Evolutionary conservation across 805 yeast genomes (phyloP).

Genomic region (Yamadazyma takamatsuzukensis): DNA sequence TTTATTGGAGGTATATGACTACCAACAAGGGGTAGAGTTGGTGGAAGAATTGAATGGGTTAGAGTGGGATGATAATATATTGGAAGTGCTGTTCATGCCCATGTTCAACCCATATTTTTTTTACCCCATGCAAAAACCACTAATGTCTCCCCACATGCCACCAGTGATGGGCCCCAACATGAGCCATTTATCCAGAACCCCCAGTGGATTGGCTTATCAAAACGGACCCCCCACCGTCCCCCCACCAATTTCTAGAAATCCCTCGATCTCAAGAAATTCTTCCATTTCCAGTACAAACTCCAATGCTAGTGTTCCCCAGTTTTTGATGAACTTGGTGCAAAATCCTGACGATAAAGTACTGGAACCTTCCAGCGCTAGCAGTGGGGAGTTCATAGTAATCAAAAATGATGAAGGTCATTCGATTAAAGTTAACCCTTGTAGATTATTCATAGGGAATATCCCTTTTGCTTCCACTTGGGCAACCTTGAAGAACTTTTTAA

Average conservation of each 20-base stretch:
- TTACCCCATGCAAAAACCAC: too few relatives aligned
- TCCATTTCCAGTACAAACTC: constrained; percentile 1
- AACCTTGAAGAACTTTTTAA: constrained; percentile 26
- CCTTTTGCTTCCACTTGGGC: constrained; percentile 45
- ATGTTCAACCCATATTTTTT: constrained; percentile 1
- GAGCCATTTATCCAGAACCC: too few relatives aligned
- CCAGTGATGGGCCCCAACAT: background rate
- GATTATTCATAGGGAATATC: constrained; percentile 55
- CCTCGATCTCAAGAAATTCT: background rate
- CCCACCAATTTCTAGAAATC: too few relatives aligned
- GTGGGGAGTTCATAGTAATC: constrained; percentile 14
- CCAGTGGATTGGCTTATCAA: too few relatives aligned
- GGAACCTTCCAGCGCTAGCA: too few relatives aligned
- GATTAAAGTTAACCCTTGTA: constrained; percentile 37
- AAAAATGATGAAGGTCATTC: constrained; percentile 22
- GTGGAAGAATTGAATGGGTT: constrained; percentile 19
- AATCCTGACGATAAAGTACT: constrained; percentile 1
- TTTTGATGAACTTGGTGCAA: constrained; percentile 21
- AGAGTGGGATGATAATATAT: constrained; percentile 17
- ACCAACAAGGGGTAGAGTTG: constrained; percentile 3
- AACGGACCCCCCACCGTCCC: too few relatives aligned
- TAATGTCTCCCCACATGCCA: too few relatives aligned
- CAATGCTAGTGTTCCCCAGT: constrained; percentile 20
- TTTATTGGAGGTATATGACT: constrained; percentile 5
- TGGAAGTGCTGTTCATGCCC: constrained; percentile 15